Evolutionary conservation across 2,329 filamentous ascomycete genomes (phyloP).

Genomic region (Hypocrella siamensis): DNA sequence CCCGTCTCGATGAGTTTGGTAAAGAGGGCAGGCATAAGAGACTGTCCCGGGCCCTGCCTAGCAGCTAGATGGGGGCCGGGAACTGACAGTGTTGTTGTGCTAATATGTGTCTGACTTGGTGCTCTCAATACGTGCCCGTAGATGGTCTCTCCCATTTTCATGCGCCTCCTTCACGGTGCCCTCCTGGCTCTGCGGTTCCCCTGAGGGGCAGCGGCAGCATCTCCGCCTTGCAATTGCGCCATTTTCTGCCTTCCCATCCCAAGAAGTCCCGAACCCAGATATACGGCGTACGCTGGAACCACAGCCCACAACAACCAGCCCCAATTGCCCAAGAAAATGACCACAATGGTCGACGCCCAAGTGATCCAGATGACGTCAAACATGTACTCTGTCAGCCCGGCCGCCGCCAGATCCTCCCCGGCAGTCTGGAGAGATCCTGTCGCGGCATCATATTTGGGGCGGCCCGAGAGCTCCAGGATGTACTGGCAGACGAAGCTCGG

Average conservation of each 20-base stretch:
- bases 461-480: slow-evolving; percentile 70
- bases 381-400: slow-evolving; percentile 92
- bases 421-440: slow-evolving; percentile 54
- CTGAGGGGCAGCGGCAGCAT: slow-evolving; percentile 16
- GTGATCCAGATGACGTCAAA: slow-evolving; percentile 96
- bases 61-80: no score
- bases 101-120: no score
- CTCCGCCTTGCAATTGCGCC: slow-evolving; percentile 27
- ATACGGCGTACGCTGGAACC: slow-evolving; percentile 38
- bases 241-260: slow-evolving; percentile 36
- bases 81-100: no score
- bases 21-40: no score
- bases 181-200: slow-evolving; percentile 39
- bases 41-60: no score
- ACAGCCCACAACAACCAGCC: slow-evolving; percentile 42
- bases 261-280: slow-evolving; percentile 37
- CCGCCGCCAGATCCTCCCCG: slow-evolving; percentile 77
- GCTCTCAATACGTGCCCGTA: no score
- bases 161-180: slow-evolving; percentile 10
- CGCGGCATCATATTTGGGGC: slow-evolving; percentile 53
- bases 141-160: no score
- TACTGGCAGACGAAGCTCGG: slow-evolving; percentile 71
- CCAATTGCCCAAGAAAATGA: slow-evolving; percentile 66
- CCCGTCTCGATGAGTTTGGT: no score
- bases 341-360: slow-evolving; percentile 61